phyloP scores from a whole-genome alignment of 2,329 filamentous ascomycete genomes.

The Acarospora socialis region DNA sequence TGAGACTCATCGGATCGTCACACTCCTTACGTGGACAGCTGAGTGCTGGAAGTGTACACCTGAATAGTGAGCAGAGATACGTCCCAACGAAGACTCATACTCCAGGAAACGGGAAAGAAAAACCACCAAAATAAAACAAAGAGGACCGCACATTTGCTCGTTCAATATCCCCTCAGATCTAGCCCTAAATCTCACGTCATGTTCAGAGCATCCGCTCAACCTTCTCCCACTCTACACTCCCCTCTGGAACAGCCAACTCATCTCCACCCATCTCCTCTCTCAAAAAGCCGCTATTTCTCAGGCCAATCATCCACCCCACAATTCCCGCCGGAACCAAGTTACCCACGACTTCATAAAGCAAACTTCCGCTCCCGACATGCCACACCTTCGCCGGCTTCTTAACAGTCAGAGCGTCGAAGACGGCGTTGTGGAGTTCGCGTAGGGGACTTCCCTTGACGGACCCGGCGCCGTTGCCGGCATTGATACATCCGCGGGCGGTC shows the following conservation, averaged over 20 bases:
- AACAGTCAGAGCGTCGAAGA: conserved; percentile 70
- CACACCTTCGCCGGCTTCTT: conserved; percentile 43
- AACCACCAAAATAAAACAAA: neutral
- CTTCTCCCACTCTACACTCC: conserved; percentile 7
- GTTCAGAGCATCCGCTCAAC: conserved; percentile 2
- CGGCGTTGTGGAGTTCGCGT: conserved; percentile 65
- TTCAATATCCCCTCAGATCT: neutral
- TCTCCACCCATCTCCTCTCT: neutral
- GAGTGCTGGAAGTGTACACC: too few species aligned
- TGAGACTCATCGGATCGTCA: too few species aligned
- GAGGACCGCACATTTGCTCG: neutral
- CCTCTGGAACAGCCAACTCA: neutral
- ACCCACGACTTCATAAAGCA: conserved; percentile 74
- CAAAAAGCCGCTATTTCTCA: conserved; percentile 23
- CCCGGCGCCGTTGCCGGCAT: conserved; percentile 24
- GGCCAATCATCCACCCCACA: conserved; percentile 89
- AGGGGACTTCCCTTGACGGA: conserved; percentile 51
- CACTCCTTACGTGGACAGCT: too few species aligned
- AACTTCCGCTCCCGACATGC: conserved; percentile 70
- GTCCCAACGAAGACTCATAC: neutral
- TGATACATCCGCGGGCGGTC: conserved; percentile 35
- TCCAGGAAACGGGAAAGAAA: neutral
- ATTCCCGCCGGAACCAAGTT: conserved; percentile 61
- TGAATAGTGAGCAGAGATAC: too few species aligned
- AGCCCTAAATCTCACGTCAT: neutral